Percentiles rank a stretch among this genome's conserved stretches.
Conservation (phyloP, 2,329 filamentous ascomycete genomes). For the Periconia sp. region DNA sequence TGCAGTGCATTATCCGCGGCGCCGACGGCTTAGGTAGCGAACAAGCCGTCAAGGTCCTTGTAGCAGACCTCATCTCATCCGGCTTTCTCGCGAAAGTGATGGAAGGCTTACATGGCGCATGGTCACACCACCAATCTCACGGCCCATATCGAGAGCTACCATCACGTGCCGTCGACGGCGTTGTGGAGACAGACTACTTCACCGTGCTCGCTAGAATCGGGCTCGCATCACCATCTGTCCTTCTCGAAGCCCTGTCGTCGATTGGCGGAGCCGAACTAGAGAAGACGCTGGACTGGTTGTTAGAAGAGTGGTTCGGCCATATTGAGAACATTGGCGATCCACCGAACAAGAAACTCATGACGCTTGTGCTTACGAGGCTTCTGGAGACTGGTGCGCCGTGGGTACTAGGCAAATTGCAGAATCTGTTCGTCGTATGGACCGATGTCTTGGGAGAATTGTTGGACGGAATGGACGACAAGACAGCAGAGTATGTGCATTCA, state of each 20-base stretch:
- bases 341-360: conserved; percentile 72
- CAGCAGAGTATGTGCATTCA: conserved; percentile 36
- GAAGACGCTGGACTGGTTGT: conserved; percentile 53
- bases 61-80: conserved; percentile 63
- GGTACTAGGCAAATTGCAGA: conserved; percentile 69
- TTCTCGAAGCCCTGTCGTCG: conserved; percentile 62
- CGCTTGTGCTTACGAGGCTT: conserved; percentile 74
- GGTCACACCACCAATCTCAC: conserved; percentile 73
- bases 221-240: conserved; percentile 72
- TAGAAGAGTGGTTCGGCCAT: conserved; percentile 70
- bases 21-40: conserved; percentile 58
- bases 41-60: conserved; percentile 56
- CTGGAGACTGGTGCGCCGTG: conserved; percentile 68
- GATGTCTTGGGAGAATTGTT: conserved; percentile 70
- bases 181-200: conserved; percentile 86
- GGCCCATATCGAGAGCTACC: conserved; percentile 72
- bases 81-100: conserved; percentile 63
- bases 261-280: conserved; percentile 27
- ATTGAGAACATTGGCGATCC: conserved; percentile 71
- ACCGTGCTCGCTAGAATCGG: conserved; percentile 80
- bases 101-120: conserved; percentile 48
- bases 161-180: conserved; percentile 71
- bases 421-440: conserved; percentile 78
- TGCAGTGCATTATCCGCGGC: conserved; percentile 58
- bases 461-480: conserved; percentile 61